phyloP scores from a whole-genome alignment of 2,329 filamentous ascomycete species.

The Falciphora oryzae region DNA sequence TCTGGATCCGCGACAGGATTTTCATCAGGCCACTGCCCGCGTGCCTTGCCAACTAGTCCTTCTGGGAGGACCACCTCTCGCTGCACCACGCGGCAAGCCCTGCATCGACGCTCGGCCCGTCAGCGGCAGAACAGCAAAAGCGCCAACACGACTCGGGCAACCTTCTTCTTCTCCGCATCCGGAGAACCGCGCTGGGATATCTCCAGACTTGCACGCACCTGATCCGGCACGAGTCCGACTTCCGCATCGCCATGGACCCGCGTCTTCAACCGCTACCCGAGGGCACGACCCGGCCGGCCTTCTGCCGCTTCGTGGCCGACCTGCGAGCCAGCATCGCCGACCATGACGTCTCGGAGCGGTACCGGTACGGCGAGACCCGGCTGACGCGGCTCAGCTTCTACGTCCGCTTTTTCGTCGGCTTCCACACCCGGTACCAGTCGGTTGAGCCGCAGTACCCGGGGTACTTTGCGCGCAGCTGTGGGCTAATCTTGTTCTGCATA shows the following conservation, averaged over 20 bases:
- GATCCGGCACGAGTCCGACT: constrained; percentile 6
- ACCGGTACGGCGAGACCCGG: constrained; percentile 10
- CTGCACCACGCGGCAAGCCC: no score
- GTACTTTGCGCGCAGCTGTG: not conserved
- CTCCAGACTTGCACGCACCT: constrained; percentile 1
- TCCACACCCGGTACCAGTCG: not conserved
- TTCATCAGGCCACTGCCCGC: constrained; percentile 9
- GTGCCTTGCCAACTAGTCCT: constrained; percentile 7
- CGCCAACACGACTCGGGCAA: no score
- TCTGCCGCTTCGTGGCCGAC: not conserved
- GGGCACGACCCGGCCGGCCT: constrained; percentile 1
- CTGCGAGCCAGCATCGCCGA: not conserved
- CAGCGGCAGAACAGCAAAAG: no score
- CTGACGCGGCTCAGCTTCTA: constrained; percentile 6
- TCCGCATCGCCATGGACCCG: constrained; percentile 4
- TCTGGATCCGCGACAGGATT: constrained; percentile 7
- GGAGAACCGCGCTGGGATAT: constrained; percentile 3
- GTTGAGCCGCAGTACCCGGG: not conserved
- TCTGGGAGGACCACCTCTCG: constrained; percentile 8
- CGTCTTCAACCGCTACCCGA: constrained; percentile 5
- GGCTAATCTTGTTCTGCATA: not conserved
- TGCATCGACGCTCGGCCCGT: no score
- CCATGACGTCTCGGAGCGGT: not conserved
- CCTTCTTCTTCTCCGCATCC: not conserved
- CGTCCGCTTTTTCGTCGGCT: not conserved